Evolutionary conservation across 2,329 filamentous ascomycete genomes (phyloP), one percentile per base, ranked within the genome.

Genomic region (Arthrobotrys sphaeroides): DNA sequence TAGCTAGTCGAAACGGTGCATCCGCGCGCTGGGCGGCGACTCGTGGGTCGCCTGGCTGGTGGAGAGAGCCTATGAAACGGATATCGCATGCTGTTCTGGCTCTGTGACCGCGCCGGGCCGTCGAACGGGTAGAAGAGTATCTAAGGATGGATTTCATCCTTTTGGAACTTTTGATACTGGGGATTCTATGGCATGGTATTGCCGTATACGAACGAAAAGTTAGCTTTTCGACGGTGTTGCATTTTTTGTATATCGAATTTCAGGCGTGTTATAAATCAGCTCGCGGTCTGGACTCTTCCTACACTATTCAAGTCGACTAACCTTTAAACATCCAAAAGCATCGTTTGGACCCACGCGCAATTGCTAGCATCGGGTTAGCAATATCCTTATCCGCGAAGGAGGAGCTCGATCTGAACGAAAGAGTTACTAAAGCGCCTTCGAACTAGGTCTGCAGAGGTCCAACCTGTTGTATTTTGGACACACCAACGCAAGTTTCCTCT

Each of bases 1-100:
- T 88, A 73, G 94, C 95, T 82, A 98, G 86, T 55, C 92, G 91
- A 80, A 94, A 89, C 1, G 88, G 88, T 53, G 73, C 66, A 68
- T 68, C 33, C 33, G 55, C 43, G 18, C 70, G 70, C 12, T 28
- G 61, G 51, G 64, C 62, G 36, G 70, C 70, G 16, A 68, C 47
- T 20, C 33, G 28, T n/a, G 70, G 40, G 38, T 74, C 40, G 9
- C 70, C 70, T 40, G 51, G 45, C 43, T 45, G 62, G 18, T 57
- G 62, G 16, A 74, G 38, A 5, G 64, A 38, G 7, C 38, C 49
- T 16, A 74, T 22, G 26, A 42, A 49, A 10, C 70, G 55, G 10
- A 12, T 1, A 31, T 20, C 24, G 16, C 28, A 38, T 38, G 18
- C 18, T 9, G n/a, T 12, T 20, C 6, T 5, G 1, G 18, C 7